These are phyloP conservation scores for Aspergillus transmontanensis DNA, from an alignment of 2,329 filamentous ascomycete genomes.

Conservation along the genomic window DNA sequence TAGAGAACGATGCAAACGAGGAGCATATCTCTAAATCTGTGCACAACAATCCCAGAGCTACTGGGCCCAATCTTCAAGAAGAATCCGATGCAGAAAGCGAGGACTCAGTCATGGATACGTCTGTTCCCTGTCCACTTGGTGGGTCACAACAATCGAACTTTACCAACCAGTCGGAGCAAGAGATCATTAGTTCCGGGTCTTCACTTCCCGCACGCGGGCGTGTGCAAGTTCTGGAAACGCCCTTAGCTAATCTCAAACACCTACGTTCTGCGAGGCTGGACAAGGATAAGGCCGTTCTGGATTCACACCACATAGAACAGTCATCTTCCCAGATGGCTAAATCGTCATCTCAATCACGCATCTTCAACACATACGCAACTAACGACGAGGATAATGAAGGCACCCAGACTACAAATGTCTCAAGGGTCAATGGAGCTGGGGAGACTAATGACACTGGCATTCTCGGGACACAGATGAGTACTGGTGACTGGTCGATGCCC, in stretches of 20 bases:
- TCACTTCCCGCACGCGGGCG: constrained; percentile 22
- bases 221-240: constrained; percentile 39
- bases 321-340: constrained; percentile 28
- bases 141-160: constrained; percentile 23
- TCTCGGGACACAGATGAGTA: constrained; percentile 26
- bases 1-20: background rate
- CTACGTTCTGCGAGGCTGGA: constrained; percentile 1
- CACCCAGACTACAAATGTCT: constrained; percentile 17
- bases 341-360: constrained; percentile 37
- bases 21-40: background rate
- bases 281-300: background rate
- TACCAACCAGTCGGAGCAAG: constrained; percentile 27
- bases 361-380: constrained; percentile 36
- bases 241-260: constrained; percentile 18
- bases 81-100: constrained; percentile 30
- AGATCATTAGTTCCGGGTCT: constrained; percentile 24
- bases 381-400: constrained; percentile 22
- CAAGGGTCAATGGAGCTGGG: constrained; percentile 7
- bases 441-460: constrained; percentile 17
- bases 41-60: background rate
- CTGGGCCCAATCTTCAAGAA: background rate
- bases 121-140: constrained; percentile 34
- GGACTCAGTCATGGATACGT: constrained; percentile 39
- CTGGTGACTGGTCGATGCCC: constrained; percentile 19
- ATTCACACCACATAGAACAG: constrained; percentile 7